phyloP scores from a whole-genome alignment of 805 yeast species.

The Saccharomycopsis sp. region DNA sequence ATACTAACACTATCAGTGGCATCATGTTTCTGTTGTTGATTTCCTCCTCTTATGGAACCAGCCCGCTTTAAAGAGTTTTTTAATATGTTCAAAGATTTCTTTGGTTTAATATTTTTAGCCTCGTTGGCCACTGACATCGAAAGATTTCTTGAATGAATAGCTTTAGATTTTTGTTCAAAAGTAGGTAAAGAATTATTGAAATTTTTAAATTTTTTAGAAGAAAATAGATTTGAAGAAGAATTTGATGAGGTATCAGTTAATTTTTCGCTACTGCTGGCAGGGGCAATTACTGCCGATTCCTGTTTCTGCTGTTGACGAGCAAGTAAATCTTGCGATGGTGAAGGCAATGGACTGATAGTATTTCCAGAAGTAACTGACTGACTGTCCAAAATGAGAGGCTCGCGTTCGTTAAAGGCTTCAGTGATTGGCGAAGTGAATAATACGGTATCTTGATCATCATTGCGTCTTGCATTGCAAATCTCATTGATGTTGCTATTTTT shows the following conservation, averaged over 20 bases:
- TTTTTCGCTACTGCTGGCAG: neutral
- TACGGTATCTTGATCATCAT: neutral
- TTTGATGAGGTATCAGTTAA: neutral
- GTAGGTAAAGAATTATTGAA: slow-evolving; percentile 4
- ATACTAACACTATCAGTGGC: neutral
- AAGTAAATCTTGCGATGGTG: slow-evolving; percentile 10
- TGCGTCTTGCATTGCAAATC: too few relatives aligned
- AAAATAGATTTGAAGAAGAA: neutral
- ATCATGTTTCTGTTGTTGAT: too few relatives aligned
- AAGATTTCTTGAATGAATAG: slow-evolving; percentile 4
- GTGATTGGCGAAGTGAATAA: neutral
- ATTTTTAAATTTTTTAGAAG: neutral
- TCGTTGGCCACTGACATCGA: neutral
- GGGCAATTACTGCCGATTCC: neutral
- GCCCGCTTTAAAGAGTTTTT: slow-evolving; percentile 1
- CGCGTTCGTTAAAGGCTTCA: too few relatives aligned
- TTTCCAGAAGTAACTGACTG: neutral
- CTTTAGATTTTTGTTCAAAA: neutral
- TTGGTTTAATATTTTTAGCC: neutral
- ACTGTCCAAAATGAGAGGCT: too few relatives aligned
- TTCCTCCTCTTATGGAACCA: neutral
- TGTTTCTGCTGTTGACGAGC: too few relatives aligned
- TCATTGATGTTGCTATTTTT: slow-evolving; percentile 10
- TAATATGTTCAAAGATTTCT: slow-evolving; percentile 8
- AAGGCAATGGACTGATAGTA: slow-evolving; percentile 9